Evolutionary conservation across 2,329 filamentous ascomycete species (phyloP), one percentile per base, ranked within the genome.

Genomic region (Clonostachys chloroleuca): DNA sequence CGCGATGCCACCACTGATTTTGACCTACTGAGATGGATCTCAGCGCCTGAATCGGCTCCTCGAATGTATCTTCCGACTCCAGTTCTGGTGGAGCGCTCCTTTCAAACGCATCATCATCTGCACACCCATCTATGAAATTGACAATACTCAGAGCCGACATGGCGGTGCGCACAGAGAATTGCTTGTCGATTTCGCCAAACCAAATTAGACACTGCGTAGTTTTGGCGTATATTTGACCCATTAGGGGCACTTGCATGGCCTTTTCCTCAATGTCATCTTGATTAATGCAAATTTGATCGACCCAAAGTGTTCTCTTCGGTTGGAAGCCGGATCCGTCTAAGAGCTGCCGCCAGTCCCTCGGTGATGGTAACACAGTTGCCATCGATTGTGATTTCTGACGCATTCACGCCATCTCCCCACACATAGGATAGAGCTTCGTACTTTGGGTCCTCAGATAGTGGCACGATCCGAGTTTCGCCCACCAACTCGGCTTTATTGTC

Each of bases 251-350:
- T 34, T 59, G 56, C 6, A 45, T 34, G 7, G 50, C 48, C 8
- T 49, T 50, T 42, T 59, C 57, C 6, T 42, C 40, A n/a, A 39
- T 36, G 35, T 54, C 48, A 7, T 34, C 16, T 20, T 59, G 55
- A 47, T 59, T 52, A 46, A 59, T 59, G 43, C 56, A 59, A 10
- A 59, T 50, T n/a, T 46, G 51, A 20, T 59, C 56, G 12, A 55
- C 50, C 57, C 57, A 59, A 6, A 54, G 43, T n/a, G 16, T 18
- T 12, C 20, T 9, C 3, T 37, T 30, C 12, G 6, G 17, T 20
- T 14, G 33, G 33, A 18, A n/a, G 14, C 36, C 36, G 36, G 36
- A 39, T n/a, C 7, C 17, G 36, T n/a, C 36, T n/a, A 8, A 39
- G 36, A 18, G 36, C 36, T 18, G 36, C 17, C 7, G 14, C 14